Percentiles rank a stretch among this genome's conserved stretches.
Evolutionary conservation across 306 rosid species (phyloP).

Genomic region (Vigna angularis): DNA sequence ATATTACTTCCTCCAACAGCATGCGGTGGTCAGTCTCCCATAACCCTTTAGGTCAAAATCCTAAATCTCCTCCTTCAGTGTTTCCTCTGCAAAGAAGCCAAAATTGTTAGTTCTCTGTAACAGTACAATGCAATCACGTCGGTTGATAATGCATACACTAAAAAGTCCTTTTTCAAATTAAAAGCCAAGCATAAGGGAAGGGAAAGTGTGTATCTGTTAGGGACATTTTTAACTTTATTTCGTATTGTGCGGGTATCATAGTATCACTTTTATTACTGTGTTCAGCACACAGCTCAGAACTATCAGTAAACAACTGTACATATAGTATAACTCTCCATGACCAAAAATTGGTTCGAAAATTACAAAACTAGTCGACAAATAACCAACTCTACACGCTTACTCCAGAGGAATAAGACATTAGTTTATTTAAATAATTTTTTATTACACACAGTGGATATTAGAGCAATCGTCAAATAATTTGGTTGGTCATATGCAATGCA

Average conservation of each 20-base stretch:
- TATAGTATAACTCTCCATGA: constrained; percentile 11
- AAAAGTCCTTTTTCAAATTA: not conserved
- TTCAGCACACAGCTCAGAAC: constrained; percentile 2
- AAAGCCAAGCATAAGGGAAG: not conserved
- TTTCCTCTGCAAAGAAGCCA: constrained; percentile 60
- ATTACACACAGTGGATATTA: not conserved
- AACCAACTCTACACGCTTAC: constrained; percentile 24
- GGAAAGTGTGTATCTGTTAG: not conserved
- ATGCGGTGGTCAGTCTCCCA: constrained; percentile 11
- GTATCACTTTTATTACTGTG: not conserved
- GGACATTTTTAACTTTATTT: not conserved
- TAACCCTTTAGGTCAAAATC: not conserved
- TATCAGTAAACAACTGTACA: not conserved
- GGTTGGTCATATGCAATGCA: not conserved
- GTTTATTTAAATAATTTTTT: constrained; percentile 13
- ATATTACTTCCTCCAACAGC: constrained; percentile 22
- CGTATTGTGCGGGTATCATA: constrained; percentile 21
- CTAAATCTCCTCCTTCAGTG: constrained; percentile 46
- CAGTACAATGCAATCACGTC: constrained; percentile 8
- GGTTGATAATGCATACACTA: constrained; percentile 7
- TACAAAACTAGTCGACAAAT: not conserved
- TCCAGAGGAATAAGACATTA: not conserved
- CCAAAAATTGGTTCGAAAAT: not conserved
- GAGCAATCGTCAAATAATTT: constrained; percentile 7
- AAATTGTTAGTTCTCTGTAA: constrained; percentile 32